Evolutionary conservation across 2,329 filamentous ascomycete species (phyloP).

Genomic region (Cladophialophora chaetospira): DNA sequence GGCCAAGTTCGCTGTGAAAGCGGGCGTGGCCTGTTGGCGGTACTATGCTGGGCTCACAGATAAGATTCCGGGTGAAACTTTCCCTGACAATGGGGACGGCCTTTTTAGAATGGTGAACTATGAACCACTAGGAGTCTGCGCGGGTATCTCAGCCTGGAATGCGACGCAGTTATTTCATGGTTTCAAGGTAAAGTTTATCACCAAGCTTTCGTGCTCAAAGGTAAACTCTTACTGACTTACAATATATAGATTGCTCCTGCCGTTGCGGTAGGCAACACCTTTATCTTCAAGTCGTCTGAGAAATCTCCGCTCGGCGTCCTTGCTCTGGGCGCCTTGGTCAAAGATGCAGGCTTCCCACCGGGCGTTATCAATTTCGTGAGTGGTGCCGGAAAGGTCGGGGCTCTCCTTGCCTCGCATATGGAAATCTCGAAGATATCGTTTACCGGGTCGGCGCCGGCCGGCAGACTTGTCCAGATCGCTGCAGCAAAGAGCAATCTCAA

Average conservation of each 20-base stretch:
- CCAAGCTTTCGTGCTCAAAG: not conserved
- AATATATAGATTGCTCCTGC: constrained; percentile 46
- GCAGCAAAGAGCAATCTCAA: constrained; percentile 54
- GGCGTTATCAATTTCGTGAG: constrained; percentile 78
- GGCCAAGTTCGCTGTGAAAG: no score
- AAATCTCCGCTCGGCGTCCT: constrained; percentile 59
- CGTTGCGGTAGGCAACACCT: constrained; percentile 58
- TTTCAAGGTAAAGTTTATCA: no score
- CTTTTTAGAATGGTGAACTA: constrained; percentile 64
- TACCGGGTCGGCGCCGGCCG: constrained; percentile 72
- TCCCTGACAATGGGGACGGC: constrained; percentile 71
- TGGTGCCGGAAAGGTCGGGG: constrained; percentile 68
- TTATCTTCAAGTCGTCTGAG: constrained; percentile 60
- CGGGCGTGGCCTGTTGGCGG: no score
- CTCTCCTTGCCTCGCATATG: constrained; percentile 66
- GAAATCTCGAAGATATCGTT: constrained; percentile 76
- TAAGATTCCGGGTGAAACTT: constrained; percentile 86
- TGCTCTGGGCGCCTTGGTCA: constrained; percentile 66
- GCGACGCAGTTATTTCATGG: constrained; percentile 65
- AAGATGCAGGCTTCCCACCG: constrained; percentile 73
- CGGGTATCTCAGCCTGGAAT: constrained; percentile 84
- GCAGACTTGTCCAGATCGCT: constrained; percentile 46
- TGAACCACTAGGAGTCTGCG: constrained; percentile 76
- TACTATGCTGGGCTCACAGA: constrained; percentile 92
- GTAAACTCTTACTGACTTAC: not conserved